Percentiles rank a stretch among this genome's conserved stretches.
phyloP scores from a whole-genome alignment of 805 yeast species.

The Teunomyces tritomae region DNA sequence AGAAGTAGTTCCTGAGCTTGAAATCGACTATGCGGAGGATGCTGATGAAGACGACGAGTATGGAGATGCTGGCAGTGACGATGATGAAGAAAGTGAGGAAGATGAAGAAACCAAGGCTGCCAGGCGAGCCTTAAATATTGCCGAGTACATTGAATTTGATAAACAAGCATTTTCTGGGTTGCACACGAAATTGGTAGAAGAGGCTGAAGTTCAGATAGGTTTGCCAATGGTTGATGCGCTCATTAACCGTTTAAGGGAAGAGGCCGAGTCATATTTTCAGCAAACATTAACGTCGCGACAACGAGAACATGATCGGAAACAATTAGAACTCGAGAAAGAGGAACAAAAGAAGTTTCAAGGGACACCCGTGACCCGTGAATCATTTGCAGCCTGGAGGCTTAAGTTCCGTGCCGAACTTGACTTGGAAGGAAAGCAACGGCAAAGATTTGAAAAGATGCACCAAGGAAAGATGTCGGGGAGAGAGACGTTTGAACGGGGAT shows the following conservation, averaged over 20 bases:
- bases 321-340: slow-evolving; percentile 65
- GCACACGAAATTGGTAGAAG: slow-evolving; percentile 44
- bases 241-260: slow-evolving; percentile 74
- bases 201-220: slow-evolving; percentile 78
- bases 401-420: slow-evolving; percentile 71
- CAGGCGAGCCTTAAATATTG: slow-evolving; percentile 47
- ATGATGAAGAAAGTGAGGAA: slow-evolving; percentile 43
- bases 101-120: slow-evolving; percentile 26
- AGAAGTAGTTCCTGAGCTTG: slow-evolving; percentile 66
- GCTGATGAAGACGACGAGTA: slow-evolving; percentile 22
- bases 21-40: slow-evolving; percentile 32
- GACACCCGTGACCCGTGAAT: slow-evolving; percentile 79
- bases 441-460: slow-evolving; percentile 56
- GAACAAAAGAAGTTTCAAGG: slow-evolving; percentile 91
- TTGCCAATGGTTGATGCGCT: slow-evolving; percentile 89
- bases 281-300: slow-evolving; percentile 55
- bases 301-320: slow-evolving; percentile 53
- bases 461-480: slow-evolving; percentile 80
- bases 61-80: slow-evolving; percentile 33
- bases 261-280: slow-evolving; percentile 67
- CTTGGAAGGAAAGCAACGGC: slow-evolving; percentile 55
- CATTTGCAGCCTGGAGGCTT: slow-evolving; percentile 70
- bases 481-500: slow-evolving; percentile 86
- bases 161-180: slow-evolving; percentile 44
- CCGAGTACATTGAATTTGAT: slow-evolving; percentile 59